Evolutionary conservation across 164 flowering plant genomes (phyloP), one percentile per base, ranked within the genome.

Genomic region (Annona squamosa): DNA sequence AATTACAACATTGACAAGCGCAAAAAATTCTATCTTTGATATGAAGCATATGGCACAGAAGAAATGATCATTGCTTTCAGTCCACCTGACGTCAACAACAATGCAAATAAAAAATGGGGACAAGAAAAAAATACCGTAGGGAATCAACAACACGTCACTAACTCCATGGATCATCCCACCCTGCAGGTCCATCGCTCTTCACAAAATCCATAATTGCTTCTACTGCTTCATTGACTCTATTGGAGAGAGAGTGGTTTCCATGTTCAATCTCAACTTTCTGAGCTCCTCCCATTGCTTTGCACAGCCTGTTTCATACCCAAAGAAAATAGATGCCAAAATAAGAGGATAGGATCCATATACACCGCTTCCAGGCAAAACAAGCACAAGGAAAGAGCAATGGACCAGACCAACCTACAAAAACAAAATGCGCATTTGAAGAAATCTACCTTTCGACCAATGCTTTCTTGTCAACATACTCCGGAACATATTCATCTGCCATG

Each of bases 101-200:
- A 65, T 65, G 68, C 44, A 65, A 16, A 65, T 10, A 65, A 37
- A 65, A 16, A 65, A 42, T 37, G 5, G 52, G 18, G 52, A 16
- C 18, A 44, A 67, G 26, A 44, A 44, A 67, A 44, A 18, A 67
- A 67, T 17, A 45, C 19, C 26, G 37, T 12, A 19, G n/a, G 37
- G 65, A 4, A 19, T n/a, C 37, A 7, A 12, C 6, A 16, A 64
- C 3, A 10, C 3, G 37, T 66, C 5, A 48, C 69, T 80, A 93
- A 78, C 67, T 86, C 99, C 99, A 93, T 17, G 99, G 99, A 82
- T 96, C 99, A 78, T 91, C 98, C 97, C 99, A 96, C 45, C 97
- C 97, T 63, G 82, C 88, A 4, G 97, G 99, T 41, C 90, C 98
- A 9, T 91, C 99, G 66, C 90, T 84, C 78, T 84, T 92, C 7